Evolutionary conservation across 176 grass and related monocot species (phyloP).

Genomic region (barley (Hordeum vulgare)): DNA sequence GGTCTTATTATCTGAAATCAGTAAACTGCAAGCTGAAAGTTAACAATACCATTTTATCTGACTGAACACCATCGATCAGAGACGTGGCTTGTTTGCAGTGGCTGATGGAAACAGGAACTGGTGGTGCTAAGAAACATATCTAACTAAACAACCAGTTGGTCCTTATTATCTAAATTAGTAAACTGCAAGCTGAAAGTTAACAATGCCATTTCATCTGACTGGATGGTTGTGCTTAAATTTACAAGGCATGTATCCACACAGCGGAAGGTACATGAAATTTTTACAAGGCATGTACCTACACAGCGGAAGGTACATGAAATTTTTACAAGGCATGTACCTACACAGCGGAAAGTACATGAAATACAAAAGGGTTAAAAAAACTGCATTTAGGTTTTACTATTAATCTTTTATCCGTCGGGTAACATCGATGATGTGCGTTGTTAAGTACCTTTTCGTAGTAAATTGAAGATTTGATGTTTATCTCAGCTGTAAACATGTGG

Average conservation of each 20-base stretch:
- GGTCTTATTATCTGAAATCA: background rate
- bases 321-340: background rate
- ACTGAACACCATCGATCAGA: too few species aligned
- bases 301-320: background rate
- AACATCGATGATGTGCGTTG: background rate
- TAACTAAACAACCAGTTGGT: too few species aligned
- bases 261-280: background rate
- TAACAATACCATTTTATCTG: background rate
- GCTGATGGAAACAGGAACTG: too few species aligned
- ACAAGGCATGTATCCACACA: background rate
- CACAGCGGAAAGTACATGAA: background rate
- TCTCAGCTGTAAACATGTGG: background rate
- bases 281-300: background rate
- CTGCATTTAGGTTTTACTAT: background rate
- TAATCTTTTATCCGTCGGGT: background rate
- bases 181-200: background rate
- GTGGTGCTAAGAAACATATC: too few species aligned
- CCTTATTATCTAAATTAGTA: background rate
- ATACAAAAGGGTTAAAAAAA: background rate
- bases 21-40: background rate
- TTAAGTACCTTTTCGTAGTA: background rate
- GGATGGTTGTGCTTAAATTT: background rate
- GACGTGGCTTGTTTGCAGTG: too few species aligned
- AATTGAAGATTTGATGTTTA: background rate
- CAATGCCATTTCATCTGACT: background rate